Conservation (phyloP, 106 monocot genomes). For the Iris macrosiphon region DNA sequence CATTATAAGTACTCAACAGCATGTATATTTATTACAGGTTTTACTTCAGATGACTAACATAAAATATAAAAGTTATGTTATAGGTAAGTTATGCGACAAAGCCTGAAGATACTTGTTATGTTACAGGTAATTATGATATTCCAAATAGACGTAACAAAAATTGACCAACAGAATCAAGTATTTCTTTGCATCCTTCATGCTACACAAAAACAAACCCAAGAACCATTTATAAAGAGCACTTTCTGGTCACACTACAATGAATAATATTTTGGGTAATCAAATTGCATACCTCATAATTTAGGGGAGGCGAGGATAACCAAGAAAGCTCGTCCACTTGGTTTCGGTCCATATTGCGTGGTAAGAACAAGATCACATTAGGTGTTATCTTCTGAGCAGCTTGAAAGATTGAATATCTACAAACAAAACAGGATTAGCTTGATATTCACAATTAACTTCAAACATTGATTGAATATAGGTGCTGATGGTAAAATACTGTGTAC, state of each 20-base stretch:
- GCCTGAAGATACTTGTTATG: not conserved
- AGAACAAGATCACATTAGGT: constrained; percentile 68
- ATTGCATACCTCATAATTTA: constrained; percentile 41
- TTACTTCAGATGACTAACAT: too few species aligned
- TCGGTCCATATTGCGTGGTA: constrained; percentile 60
- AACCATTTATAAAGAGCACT: too few species aligned
- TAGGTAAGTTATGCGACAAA: too few species aligned
- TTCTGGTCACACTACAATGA: not conserved
- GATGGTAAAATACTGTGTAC: too few species aligned
- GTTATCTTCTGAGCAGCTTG: constrained; percentile 59
- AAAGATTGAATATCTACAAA: constrained; percentile 51
- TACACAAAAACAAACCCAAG: not conserved
- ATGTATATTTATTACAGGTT: not conserved
- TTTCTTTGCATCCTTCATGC: not conserved
- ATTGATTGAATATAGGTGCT: too few species aligned
- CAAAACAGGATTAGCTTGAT: constrained; percentile 7
- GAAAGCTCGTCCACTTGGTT: constrained; percentile 71
- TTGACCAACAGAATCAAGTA: not conserved
- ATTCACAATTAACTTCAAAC: not conserved
- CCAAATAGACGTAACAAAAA: not conserved
- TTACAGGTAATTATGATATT: not conserved
- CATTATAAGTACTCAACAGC: not conserved
- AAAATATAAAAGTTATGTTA: too few species aligned
- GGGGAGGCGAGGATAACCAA: constrained; percentile 67
- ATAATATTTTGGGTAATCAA: not conserved